Evolutionary conservation across 768 basidiomycete genomes (phyloP).

Genomic region (Multifurca ochricompacta): DNA sequence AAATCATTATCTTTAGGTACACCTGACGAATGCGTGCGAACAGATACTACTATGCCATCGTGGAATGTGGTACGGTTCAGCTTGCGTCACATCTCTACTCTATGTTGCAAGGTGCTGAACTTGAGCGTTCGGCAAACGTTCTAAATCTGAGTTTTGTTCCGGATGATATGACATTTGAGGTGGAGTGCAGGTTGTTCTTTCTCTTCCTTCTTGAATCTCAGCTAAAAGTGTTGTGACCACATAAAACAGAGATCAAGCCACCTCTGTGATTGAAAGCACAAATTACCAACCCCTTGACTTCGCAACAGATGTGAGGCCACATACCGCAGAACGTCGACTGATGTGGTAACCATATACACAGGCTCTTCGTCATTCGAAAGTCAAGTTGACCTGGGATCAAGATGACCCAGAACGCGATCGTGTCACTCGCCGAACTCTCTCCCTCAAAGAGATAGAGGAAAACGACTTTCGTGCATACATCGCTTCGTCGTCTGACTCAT

Average conservation of each 20-base stretch:
- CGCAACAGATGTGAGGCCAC: conserved; percentile 72
- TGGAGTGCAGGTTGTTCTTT: conserved; percentile 50
- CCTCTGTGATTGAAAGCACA: conserved; percentile 43
- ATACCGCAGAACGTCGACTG: not conserved
- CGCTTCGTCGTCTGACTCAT: conserved; percentile 42
- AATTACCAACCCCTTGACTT: conserved; percentile 79
- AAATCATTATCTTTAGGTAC: not conserved
- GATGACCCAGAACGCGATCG: conserved; percentile 85
- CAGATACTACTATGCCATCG: conserved; percentile 94
- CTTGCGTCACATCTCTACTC: conserved; percentile 73
- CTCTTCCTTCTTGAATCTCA: not conserved
- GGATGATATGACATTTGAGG: conserved; percentile 79
- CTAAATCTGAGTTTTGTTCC: conserved; percentile 94
- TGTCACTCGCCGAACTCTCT: conserved; percentile 69
- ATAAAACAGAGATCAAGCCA: conserved; percentile 70
- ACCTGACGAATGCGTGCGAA: not conserved
- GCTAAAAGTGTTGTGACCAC: not conserved
- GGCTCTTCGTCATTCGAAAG: conserved; percentile 97
- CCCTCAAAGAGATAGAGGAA: conserved; percentile 84
- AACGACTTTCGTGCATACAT: conserved; percentile 67
- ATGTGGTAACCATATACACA: conserved; percentile 28
- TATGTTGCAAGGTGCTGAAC: conserved; percentile 90
- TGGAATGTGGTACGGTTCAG: conserved; percentile 73
- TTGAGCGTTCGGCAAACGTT: conserved; percentile 94
- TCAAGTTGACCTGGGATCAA: conserved; percentile 97